Percentiles rank a stretch among this genome's conserved stretches.
These are phyloP conservation scores for Fusarium albosuccineum DNA, from an alignment of 2,329 filamentous ascomycete genomes.

Conservation along the genomic window DNA sequence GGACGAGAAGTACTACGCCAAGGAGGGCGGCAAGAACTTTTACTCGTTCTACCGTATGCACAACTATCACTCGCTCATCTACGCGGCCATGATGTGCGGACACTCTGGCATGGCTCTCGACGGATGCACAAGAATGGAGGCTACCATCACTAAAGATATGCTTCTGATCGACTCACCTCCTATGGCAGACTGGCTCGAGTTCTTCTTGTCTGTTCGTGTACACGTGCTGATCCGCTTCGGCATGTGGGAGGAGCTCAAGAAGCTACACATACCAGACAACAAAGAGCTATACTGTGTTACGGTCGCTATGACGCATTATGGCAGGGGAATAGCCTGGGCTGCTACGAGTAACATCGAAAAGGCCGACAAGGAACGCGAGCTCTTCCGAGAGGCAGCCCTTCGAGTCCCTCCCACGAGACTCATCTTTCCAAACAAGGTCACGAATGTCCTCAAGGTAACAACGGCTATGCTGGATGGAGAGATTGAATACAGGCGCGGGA, in stretches of 20 bases:
- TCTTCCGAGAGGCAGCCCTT: conserved; percentile 65
- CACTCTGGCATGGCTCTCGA: conserved; percentile 73
- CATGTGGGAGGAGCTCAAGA: conserved; percentile 74
- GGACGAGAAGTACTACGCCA: conserved; percentile 74
- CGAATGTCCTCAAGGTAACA: conserved; percentile 57
- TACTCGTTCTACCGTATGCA: conserved; percentile 83
- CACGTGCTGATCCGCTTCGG: conserved; percentile 84
- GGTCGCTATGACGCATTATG: conserved; percentile 77
- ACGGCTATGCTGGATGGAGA: conserved; percentile 79
- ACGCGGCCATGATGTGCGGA: conserved; percentile 82
- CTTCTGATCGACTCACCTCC: conserved; percentile 74
- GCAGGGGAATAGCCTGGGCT: conserved; percentile 75
- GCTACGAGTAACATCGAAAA: conserved; percentile 66
- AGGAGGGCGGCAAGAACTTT: conserved; percentile 74
- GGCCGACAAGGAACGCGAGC: conserved; percentile 63
- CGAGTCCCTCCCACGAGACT: conserved; percentile 71
- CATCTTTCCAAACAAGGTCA: conserved; percentile 53
- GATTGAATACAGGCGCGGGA: conserved; percentile 74
- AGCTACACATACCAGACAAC: conserved; percentile 69
- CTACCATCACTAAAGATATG: conserved; percentile 71
- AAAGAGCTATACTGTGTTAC: conserved; percentile 74
- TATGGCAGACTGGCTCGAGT: conserved; percentile 84
- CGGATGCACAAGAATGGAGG: conserved; percentile 70
- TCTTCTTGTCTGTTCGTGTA: conserved; percentile 74
- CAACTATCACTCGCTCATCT: conserved; percentile 80